Conservation (phyloP, 805 yeast genomes). For the Wickerhamiella sorbophila region DNA sequence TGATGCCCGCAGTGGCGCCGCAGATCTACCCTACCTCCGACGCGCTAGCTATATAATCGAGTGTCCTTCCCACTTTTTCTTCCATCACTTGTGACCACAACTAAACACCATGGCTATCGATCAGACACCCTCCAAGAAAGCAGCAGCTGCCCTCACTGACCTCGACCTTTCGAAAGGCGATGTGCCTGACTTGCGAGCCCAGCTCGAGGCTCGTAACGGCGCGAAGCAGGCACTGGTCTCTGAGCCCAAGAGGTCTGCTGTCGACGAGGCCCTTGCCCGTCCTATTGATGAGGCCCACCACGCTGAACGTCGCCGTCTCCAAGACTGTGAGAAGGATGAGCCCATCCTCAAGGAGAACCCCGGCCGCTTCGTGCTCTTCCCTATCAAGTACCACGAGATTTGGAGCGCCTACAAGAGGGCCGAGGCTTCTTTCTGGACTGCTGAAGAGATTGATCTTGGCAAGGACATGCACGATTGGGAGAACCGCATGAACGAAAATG, state of each 20-base stretch:
- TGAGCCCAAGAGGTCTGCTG: slow-evolving; percentile 11
- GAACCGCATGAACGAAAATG: slow-evolving; percentile 73
- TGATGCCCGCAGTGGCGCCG: no score
- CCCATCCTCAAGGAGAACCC: slow-evolving; percentile 77
- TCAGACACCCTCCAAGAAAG: slow-evolving; percentile 50
- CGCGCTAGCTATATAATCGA: slow-evolving; percentile 1
- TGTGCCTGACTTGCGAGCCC: slow-evolving; percentile 14
- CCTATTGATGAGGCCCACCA: slow-evolving; percentile 16
- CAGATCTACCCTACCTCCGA: neutral
- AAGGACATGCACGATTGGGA: slow-evolving; percentile 93
- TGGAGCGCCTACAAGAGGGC: slow-evolving; percentile 99
- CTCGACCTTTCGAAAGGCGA: slow-evolving; percentile 32
- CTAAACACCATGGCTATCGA: slow-evolving; percentile 16
- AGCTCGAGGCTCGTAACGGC: slow-evolving; percentile 8
- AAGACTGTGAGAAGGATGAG: slow-evolving; percentile 71
- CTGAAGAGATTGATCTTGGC: slow-evolving; percentile 92
- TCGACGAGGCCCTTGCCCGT: slow-evolving; percentile 12
- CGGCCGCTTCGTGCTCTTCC: slow-evolving; percentile 83
- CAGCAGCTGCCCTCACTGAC: slow-evolving; percentile 42
- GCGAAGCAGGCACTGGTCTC: slow-evolving; percentile 24
- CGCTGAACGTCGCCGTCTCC: slow-evolving; percentile 32
- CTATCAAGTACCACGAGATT: slow-evolving; percentile 91
- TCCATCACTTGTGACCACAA: neutral
- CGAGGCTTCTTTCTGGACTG: slow-evolving; percentile 99
- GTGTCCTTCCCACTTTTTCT: neutral